Conservation (phyloP, 1,139 yeast species). For the Yamadazyma epiphylla region DNA sequence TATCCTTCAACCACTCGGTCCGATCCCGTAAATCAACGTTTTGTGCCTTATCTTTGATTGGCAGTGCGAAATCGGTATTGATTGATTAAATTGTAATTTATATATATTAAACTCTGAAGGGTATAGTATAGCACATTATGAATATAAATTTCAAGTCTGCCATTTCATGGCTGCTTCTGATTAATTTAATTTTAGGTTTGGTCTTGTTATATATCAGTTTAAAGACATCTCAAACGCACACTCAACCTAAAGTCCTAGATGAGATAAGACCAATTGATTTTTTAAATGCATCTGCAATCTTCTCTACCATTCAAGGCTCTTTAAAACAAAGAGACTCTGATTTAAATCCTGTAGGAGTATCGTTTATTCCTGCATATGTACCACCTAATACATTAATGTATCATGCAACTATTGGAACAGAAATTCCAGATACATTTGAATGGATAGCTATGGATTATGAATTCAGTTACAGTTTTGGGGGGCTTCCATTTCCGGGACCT, state of each 20-base stretch:
- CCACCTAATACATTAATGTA: conserved; percentile 53
- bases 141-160: too few relatives aligned
- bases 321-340: conserved; percentile 47
- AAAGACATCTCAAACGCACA: too few relatives aligned
- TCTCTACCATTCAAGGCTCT: conserved; percentile 49
- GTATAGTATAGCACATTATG: too few relatives aligned
- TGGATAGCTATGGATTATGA: conserved; percentile 61
- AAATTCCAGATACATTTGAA: conserved; percentile 42
- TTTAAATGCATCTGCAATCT: conserved; percentile 48
- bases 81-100: too few relatives aligned
- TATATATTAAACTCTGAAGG: too few relatives aligned
- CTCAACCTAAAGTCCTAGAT: background rate
- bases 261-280: conserved; percentile 27
- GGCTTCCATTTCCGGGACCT: background rate
- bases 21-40: too few relatives aligned
- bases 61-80: too few relatives aligned
- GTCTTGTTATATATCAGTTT: too few relatives aligned
- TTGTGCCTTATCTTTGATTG: too few relatives aligned
- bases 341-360: conserved; percentile 51
- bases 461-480: conserved; percentile 47
- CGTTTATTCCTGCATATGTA: conserved; percentile 52
- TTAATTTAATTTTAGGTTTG: too few relatives aligned
- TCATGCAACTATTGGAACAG: conserved; percentile 36
- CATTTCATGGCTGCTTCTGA: too few relatives aligned
- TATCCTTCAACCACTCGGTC: too few relatives aligned